Conservation (phyloP, 768 basidiomycete genomes). For the Mycena filopes region DNA sequence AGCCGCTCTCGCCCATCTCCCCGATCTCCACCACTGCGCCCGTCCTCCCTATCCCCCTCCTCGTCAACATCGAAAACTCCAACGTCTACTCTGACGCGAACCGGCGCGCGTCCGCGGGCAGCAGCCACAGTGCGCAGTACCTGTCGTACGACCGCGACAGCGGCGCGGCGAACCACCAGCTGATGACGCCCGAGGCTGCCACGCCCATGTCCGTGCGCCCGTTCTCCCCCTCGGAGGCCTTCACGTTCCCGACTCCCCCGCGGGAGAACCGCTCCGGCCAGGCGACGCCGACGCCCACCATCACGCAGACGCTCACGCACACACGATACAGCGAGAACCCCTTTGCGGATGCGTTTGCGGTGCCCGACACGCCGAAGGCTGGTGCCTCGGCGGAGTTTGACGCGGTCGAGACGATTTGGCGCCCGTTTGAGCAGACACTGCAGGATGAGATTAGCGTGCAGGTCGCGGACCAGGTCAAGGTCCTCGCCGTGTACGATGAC, state of each 20-base stretch:
- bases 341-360: conserved; percentile 44
- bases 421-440: conserved; percentile 66
- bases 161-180: conserved; percentile 28
- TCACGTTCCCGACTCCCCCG: conserved; percentile 76
- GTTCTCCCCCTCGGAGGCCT: conserved; percentile 74
- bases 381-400: conserved; percentile 42
- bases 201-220: conserved; percentile 73
- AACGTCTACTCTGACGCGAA: conserved; percentile 31
- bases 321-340: conserved; percentile 40
- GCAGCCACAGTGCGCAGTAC: conserved; percentile 54
- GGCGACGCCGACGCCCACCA: background rate
- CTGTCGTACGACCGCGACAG: conserved; percentile 34
- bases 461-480: conserved; percentile 61
- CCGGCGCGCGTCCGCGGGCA: conserved; percentile 32
- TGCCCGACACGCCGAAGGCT: conserved; percentile 28
- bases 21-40: conserved; percentile 27
- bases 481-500: conserved; percentile 70
- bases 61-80: conserved; percentile 45
- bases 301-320: conserved; percentile 30
- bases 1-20: conserved; percentile 29
- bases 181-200: conserved; percentile 37
- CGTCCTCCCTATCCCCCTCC: conserved; percentile 39
- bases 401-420: conserved; percentile 59
- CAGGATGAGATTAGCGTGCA: conserved; percentile 68
- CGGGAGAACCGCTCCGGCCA: conserved; percentile 34